Conservation (phyloP, 2,329 filamentous ascomycete species). For the Lasiodiplodia gonubiensis region DNA sequence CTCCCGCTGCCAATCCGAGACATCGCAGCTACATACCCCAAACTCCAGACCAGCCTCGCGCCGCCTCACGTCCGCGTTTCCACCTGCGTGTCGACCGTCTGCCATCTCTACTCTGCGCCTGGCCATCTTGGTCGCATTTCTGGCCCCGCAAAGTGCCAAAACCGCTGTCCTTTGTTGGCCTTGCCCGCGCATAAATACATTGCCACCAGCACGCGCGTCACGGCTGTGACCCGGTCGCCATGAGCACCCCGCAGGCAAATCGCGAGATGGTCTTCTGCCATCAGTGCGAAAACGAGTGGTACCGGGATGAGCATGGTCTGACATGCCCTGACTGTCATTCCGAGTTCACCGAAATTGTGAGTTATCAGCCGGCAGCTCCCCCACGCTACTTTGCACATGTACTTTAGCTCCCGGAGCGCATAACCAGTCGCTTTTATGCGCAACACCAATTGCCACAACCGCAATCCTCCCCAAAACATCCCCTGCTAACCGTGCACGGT, state of each 20-base stretch:
- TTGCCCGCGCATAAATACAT: constrained; percentile 1
- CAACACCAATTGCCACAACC: background rate
- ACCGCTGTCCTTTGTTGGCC: constrained; percentile 11
- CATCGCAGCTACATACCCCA: constrained; percentile 7
- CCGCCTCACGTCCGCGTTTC: background rate
- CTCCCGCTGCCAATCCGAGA: constrained; percentile 17
- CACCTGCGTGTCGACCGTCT: constrained; percentile 1
- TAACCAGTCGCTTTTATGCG: background rate
- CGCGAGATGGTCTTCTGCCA: constrained; percentile 85
- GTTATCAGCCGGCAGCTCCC: constrained; percentile 42
- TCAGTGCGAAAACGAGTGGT: constrained; percentile 81
- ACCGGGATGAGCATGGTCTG: constrained; percentile 70
- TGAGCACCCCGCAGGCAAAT: constrained; percentile 17
- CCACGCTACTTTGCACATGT: constrained; percentile 4
- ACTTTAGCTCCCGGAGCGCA: background rate
- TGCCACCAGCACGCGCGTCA: constrained; percentile 17
- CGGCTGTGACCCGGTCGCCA: constrained; percentile 12
- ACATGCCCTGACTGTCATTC: constrained; percentile 77
- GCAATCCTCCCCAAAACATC: background rate
- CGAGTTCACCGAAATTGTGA: constrained; percentile 86
- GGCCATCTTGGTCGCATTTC: background rate
- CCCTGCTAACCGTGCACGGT: constrained; percentile 33
- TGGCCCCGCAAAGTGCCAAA: background rate
- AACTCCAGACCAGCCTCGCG: constrained; percentile 3
- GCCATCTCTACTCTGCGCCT: background rate